Evolutionary conservation across 2,329 filamentous ascomycete species (phyloP).

Genomic region (Endothia cerciana): DNA sequence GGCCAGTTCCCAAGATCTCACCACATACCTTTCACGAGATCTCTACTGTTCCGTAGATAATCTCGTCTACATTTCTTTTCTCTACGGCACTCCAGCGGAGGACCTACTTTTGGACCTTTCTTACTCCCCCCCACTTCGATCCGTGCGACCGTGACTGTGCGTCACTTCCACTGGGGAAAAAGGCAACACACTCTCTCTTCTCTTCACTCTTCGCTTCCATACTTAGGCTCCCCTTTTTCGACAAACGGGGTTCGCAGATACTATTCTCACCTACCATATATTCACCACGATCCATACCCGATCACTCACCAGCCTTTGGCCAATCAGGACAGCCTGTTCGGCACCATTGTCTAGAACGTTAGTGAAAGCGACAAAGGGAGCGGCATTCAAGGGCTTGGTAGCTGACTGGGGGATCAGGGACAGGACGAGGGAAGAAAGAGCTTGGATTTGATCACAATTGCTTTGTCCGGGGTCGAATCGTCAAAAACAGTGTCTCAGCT

Average conservation of each 20-base stretch:
- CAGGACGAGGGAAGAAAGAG: conserved; percentile 12
- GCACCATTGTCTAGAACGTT: background rate
- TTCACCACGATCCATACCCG: background rate
- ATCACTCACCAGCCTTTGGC: background rate
- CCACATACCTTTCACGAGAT: conserved; percentile 9
- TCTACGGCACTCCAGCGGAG: conserved; percentile 18
- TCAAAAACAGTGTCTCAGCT: conserved; percentile 3
- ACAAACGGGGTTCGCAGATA: conserved; percentile 13
- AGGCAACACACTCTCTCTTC: background rate
- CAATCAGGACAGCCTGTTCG: background rate
- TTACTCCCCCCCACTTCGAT: conserved; percentile 7
- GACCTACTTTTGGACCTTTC: conserved; percentile 4
- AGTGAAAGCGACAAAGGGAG: background rate
- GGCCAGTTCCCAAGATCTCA: conserved; percentile 20
- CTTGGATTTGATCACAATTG: conserved; percentile 17
- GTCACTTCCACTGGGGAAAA: background rate
- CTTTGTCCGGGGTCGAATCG: conserved; percentile 12
- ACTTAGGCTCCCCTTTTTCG: conserved; percentile 10
- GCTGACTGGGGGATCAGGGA: conserved; percentile 15
- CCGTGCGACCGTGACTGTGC: conserved; percentile 6
- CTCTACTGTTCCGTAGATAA: conserved; percentile 13
- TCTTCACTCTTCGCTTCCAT: background rate
- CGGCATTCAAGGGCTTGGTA: background rate
- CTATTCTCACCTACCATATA: background rate
- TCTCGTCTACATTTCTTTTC: conserved; percentile 17